Evolutionary conservation across 2,329 filamentous ascomycete species (phyloP), one percentile per base, ranked within the genome.

Genomic region (Zopfia rhizophila): DNA sequence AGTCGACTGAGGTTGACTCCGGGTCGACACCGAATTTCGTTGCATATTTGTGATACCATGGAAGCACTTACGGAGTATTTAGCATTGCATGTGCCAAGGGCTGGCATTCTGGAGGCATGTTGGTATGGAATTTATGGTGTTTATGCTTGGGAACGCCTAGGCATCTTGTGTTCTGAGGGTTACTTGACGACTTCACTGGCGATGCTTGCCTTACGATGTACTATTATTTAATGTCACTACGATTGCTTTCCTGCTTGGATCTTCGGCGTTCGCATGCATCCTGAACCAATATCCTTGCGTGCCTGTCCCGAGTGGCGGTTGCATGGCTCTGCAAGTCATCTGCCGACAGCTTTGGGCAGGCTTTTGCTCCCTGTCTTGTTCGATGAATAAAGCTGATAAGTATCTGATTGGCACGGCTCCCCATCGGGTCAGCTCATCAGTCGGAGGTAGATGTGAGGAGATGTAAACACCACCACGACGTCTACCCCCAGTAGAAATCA

Each of bases 1-100:
- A 14, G 38, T 41, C 8, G 38, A 41, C 19, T 41, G 65, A 67
- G 21, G 21, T 67, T 37, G 65, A 68, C 41, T 66, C 3, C 12
- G 10, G 10, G 16, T 11, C 29, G 29, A 27, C 24, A 27, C 29
- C 51, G 53, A 45, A 52, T 55, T 53, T 39, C 48, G 45, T 36
- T 32, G 39, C 41, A 45, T 45, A 29, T 51, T 57, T 47, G 53
- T 45, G 51, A 56, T 37, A 56, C 48, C 51, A 56, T 42, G 24
- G 24, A 27, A n/a, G 24, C 24, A 27, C n/a, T 27, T 27, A n/a
- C 24, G n/a, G 8, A n/a, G 44, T 25, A 36, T 51, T 38, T 45
- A 38, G 41, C 16, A 28, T 42, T 51, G 42, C 44, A 53, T 53
- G 4, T 53, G 30, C 19, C 31, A 33, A 24, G 14, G 38, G 27